Base-by-base conservation (phyloP, 2,329 filamentous ascomycete species). In the Fusarium fujikuroi region DNA sequence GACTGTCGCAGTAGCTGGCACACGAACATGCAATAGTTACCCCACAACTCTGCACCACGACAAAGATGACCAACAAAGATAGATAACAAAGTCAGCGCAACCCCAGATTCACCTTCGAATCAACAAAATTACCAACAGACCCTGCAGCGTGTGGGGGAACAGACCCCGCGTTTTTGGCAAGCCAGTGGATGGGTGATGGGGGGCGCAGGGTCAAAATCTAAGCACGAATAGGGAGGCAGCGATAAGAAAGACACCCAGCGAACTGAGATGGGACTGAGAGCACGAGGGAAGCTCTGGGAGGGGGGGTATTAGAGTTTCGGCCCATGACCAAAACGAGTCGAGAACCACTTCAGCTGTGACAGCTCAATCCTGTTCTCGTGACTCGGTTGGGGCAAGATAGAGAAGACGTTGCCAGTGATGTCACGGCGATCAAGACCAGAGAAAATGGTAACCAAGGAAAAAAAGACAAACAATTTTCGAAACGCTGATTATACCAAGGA, bases 401-500 rank as follows among this genome's bases (percentile, higher is more conserved):
- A 30, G 50, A 36, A 44, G 42, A 66, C 30, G 34, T 43, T 50
- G 34, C 34, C 32, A 19, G 85, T 76, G 42, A 86, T 79, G 67
- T 87, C 83, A 21, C 84, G 84, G 16, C 84, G 70, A 18, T 84
- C 86, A 60, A 85, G 81, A 32, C 81, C 80, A 40, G 28, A 52
- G 36, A 43, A 39, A 23, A 40, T 34, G 21, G 60, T 32, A 60
- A 71, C 36, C 70, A 73, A 70, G 70, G 57, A 58, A 60, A 49
- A 44, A 28, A 23, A 42, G 21, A 32, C 32, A 36, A 52, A n/a
- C 37, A 28, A 28, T 44, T 56, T 23, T 60, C 19, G 34, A 30
- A 60, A 42, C n/a, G 54, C 47, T 52, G 30, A 49, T 50, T 40
- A 15, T 40, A 66, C 42, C 37, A 54, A 44, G 37, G 44, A n/a